These are phyloP conservation scores for Dendrocalamus sinicus DNA, from an alignment of 176 grass and related monocot species.

Conservation along the genomic window DNA sequence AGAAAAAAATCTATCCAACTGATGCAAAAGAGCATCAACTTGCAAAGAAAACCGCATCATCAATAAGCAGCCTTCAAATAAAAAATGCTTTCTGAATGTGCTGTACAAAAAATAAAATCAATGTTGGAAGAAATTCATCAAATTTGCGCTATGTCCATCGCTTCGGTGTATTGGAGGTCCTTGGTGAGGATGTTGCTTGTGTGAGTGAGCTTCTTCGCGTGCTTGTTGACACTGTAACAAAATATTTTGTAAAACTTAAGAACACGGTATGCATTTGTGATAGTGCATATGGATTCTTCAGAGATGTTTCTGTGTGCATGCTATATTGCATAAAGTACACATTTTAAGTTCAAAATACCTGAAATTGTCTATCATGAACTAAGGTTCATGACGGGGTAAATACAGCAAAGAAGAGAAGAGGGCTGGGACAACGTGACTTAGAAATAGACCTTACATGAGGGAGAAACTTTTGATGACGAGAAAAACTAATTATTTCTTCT, in stretches of 20 bases:
- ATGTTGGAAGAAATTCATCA: neutral
- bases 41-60: conserved; percentile 13
- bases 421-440: neutral
- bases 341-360: neutral
- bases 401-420: neutral
- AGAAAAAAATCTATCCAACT: neutral
- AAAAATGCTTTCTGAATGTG: neutral
- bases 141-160: conserved; percentile 56
- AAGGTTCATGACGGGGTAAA: neutral
- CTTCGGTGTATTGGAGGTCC: conserved; percentile 41
- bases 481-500: neutral
- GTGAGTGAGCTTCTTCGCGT: conserved; percentile 35
- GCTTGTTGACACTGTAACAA: conserved; percentile 53
- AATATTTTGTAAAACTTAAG: neutral
- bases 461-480: neutral
- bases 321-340: neutral
- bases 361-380: neutral
- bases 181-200: conserved; percentile 53
- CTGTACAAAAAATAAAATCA: conserved; percentile 46
- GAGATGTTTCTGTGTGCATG: neutral
- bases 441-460: neutral
- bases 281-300: conserved; percentile 11
- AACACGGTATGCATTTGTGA: neutral
- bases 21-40: conserved; percentile 22
- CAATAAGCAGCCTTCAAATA: conserved; percentile 17